phyloP scores from a whole-genome alignment of 75 land plant genomes.

The Pinus tabuliformis region DNA sequence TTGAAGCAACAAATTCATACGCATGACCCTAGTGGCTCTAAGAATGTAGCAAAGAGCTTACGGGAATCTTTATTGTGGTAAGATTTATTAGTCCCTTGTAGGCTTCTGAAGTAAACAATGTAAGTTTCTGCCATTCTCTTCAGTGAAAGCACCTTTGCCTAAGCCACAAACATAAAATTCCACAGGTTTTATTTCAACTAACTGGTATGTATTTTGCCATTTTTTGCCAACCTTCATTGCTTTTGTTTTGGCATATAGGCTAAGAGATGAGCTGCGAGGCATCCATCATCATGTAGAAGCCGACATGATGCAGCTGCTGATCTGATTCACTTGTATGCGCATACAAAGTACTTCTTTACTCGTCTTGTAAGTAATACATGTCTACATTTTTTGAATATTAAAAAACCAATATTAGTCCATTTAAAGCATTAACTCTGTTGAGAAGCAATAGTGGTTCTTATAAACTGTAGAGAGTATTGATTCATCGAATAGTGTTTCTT shows the following conservation, averaged over 20 bases:
- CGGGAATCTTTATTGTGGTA: slow-evolving; percentile 82
- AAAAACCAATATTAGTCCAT: background rate
- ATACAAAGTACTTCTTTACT: slow-evolving; percentile 83
- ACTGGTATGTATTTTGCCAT: background rate
- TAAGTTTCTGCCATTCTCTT: background rate
- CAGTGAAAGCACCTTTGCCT: background rate
- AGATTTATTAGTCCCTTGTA: background rate
- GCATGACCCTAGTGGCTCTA: slow-evolving; percentile 68
- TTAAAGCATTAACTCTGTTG: background rate
- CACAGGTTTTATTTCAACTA: background rate
- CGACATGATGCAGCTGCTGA: slow-evolving; percentile 99
- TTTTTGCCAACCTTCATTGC: background rate
- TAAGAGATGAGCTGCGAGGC: slow-evolving; percentile 83
- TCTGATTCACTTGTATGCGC: slow-evolving; percentile 92
- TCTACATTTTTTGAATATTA: background rate
- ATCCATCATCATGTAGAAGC: slow-evolving; percentile 62
- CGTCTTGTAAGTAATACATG: slow-evolving; percentile 42
- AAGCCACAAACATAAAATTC: background rate
- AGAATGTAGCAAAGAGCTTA: slow-evolving; percentile 47
- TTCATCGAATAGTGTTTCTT: background rate
- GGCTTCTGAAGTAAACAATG: background rate
- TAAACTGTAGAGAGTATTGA: background rate
- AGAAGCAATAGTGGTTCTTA: background rate
- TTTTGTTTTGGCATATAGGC: slow-evolving; percentile 36
- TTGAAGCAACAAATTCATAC: slow-evolving; percentile 66